Evolutionary conservation across 139 green algal genomes (phyloP).

Genomic region (Chlamydomonas urium): DNA sequence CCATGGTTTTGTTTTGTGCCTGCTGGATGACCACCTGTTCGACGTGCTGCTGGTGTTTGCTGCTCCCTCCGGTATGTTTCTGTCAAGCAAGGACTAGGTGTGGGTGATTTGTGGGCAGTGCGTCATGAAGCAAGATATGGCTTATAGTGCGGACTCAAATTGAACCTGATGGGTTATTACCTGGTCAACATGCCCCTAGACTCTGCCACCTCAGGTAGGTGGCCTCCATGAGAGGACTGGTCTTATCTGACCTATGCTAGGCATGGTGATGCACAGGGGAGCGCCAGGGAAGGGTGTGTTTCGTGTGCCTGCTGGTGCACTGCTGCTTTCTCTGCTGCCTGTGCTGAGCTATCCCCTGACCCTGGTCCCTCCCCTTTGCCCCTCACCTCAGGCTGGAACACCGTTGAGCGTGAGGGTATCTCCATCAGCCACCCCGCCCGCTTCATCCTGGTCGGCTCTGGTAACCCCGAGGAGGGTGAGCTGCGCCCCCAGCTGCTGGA

Average conservation of each 20-base stretch:
- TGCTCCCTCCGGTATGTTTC: conserved; percentile 31
- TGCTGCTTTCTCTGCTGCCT: too few species aligned
- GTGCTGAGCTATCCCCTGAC: too few species aligned
- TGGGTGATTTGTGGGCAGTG: too few species aligned
- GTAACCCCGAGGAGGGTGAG: conserved; percentile 80
- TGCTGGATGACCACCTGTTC: conserved; percentile 64
- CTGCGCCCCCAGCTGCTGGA: conserved; percentile 94
- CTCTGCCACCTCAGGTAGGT: conserved; percentile 38
- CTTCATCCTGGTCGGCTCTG: conserved; percentile 74
- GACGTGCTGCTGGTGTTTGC: conserved; percentile 76
- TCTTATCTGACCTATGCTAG: too few species aligned
- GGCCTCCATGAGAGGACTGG: too few species aligned
- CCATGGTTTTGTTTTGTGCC: too few species aligned
- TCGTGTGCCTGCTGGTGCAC: too few species aligned
- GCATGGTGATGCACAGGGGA: too few species aligned
- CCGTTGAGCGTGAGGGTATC: conserved; percentile 76
- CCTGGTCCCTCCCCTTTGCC: too few species aligned
- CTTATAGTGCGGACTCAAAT: conserved; percentile 25
- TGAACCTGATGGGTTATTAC: conserved; percentile 59
- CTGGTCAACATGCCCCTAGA: conserved; percentile 83
- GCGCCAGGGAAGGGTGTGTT: too few species aligned
- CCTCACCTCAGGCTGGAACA: conserved; percentile 63
- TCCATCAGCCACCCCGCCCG: conserved; percentile 67
- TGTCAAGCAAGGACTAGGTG: background rate
- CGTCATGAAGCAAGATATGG: too few species aligned